Base-by-base conservation (phyloP, 441 rosid genomes). In the Pelargonium australe region DNA sequence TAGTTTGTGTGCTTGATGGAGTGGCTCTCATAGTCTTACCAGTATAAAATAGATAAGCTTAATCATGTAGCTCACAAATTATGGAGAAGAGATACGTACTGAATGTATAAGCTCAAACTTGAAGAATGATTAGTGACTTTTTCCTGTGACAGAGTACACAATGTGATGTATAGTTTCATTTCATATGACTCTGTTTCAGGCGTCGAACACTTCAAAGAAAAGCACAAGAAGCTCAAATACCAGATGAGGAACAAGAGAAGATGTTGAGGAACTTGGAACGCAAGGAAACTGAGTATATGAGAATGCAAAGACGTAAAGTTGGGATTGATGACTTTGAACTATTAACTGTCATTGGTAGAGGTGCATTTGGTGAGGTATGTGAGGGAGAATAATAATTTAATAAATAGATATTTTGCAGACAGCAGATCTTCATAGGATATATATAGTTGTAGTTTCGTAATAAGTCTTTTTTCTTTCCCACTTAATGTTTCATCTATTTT, bases 341-440 rank as follows among this genome's bases (percentile, higher is more conserved):
- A 37, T 80, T 94, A 71, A 89, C 92, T 40, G 82, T 91, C 31
- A 86, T 91, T 71, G 97, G 97, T 47, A 94, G 82, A 86, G 97
- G 99, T 65, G 99, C 96, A 73, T 94, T 91, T 74, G 99, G 87
- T 40, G 97, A 94, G 96, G 97, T 94, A 84, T 49, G 61, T 17
- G 61, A 55, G 43, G 1, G 25, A 55, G 61, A 55, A 8, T 17
- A 17, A 16, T 55, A 20, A 20, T 20, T 55, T 1, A 5, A n/a
- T 14, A 0, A n/a, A 13, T 55, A n/a, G 17, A 4, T 55, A 55
- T 17, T 16, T 55, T 5, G 11, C 23, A 55, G 61, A 17, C 23
- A 55, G 10, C 61, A 16, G 1, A 55, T 55, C 61, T 55, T 31
- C 37, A 31, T 31, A 31, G 37, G 3, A 31, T 31, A 31, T 31